These are phyloP conservation scores for Lasiodiplodia sp. DNA, from an alignment of 2,329 filamentous ascomycete species.

Conservation along the genomic window DNA sequence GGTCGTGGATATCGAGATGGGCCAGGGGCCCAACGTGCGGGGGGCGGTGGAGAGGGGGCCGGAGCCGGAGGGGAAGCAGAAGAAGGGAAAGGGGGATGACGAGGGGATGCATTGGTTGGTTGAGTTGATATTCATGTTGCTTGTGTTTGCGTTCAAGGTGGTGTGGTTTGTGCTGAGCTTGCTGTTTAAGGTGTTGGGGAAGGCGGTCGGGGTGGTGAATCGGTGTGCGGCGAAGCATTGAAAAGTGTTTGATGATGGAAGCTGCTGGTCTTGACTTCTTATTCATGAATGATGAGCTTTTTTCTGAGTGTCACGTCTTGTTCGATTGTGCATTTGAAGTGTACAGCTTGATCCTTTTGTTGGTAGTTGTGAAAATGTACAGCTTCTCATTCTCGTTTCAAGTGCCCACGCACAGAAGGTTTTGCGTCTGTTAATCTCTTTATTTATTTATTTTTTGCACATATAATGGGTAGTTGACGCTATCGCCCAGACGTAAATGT, in stretches of 20 bases:
- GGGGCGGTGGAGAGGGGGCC: neutral
- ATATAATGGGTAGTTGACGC: too few species aligned
- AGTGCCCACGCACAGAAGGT: too few species aligned
- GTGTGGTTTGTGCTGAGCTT: constrained; percentile 52
- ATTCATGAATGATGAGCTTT: too few species aligned
- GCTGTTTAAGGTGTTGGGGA: constrained; percentile 50
- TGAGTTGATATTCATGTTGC: constrained; percentile 47
- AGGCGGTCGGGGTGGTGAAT: constrained; percentile 48
- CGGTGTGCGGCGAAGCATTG: constrained; percentile 45
- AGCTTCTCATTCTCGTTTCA: too few species aligned
- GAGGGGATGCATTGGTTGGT: constrained; percentile 42
- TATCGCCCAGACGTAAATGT: too few species aligned
- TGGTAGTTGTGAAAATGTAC: too few species aligned
- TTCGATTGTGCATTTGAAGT: too few species aligned
- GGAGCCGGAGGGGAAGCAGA: neutral
- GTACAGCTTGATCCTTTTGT: too few species aligned
- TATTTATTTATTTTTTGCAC: too few species aligned
- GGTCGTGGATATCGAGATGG: constrained; percentile 32
- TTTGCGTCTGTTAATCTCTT: too few species aligned
- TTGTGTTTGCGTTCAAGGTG: constrained; percentile 52
- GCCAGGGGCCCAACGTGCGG: neutral
- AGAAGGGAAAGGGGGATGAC: neutral
- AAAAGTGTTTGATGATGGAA: neutral
- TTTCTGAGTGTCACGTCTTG: too few species aligned
- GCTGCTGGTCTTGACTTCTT: too few species aligned